These are phyloP conservation scores for Rhododendron henanense DNA, from an alignment of 148 eudicot genomes.

Conservation along the genomic window DNA sequence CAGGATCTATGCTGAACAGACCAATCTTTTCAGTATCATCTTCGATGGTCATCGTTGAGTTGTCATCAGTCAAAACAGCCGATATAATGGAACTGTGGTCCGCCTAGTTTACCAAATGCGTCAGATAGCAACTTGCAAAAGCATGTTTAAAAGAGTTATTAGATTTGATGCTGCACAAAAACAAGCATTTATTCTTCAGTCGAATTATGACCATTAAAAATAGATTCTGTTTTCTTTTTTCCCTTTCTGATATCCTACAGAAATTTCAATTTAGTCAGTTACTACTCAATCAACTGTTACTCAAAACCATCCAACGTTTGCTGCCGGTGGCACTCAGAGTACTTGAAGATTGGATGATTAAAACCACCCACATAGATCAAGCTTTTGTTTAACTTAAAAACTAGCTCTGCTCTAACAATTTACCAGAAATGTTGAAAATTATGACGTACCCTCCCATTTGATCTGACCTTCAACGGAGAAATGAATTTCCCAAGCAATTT, in stretches of 20 bases:
- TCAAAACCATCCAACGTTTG: neutral
- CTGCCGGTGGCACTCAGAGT: neutral
- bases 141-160: neutral
- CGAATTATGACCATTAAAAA: neutral
- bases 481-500: constrained; percentile 23
- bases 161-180: neutral
- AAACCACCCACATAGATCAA: neutral
- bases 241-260: neutral
- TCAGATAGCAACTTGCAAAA: neutral
- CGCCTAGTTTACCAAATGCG: constrained; percentile 30
- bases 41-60: constrained; percentile 40
- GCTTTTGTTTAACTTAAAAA: neutral
- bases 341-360: neutral
- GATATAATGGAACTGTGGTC: constrained; percentile 28
- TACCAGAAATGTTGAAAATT: constrained; percentile 5
- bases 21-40: constrained; percentile 43
- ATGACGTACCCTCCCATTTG: constrained; percentile 38
- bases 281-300: neutral
- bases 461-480: constrained; percentile 21
- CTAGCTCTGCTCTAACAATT: neutral
- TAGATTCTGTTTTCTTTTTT: neutral
- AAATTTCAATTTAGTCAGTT: neutral
- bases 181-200: constrained; percentile 7
- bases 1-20: constrained; percentile 56
- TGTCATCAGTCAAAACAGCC: constrained; percentile 56